Evolutionary conservation across 2,329 filamentous ascomycete genomes (phyloP).

Genomic region (Phialophora tarda): DNA sequence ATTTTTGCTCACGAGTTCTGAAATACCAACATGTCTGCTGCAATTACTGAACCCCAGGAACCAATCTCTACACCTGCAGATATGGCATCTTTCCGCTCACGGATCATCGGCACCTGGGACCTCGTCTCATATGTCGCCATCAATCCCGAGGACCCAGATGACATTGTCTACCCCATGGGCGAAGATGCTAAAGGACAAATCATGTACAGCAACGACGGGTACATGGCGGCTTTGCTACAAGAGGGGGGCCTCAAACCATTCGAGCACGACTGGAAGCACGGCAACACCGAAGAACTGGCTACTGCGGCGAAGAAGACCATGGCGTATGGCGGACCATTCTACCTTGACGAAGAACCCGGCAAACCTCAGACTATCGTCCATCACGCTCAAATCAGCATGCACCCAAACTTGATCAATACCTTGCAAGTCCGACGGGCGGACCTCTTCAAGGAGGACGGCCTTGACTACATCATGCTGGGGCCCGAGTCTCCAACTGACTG

Average conservation of each 20-base stretch:
- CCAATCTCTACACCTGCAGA: background rate
- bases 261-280: constrained; percentile 16
- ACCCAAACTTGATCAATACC: constrained; percentile 27
- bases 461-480: constrained; percentile 22
- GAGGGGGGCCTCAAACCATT: constrained; percentile 23
- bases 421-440: constrained; percentile 28
- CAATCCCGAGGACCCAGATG: constrained; percentile 19
- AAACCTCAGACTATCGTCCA: constrained; percentile 25
- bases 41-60: background rate
- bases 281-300: constrained; percentile 21
- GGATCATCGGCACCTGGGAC: constrained; percentile 31
- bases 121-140: constrained; percentile 23
- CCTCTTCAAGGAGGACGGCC: constrained; percentile 26
- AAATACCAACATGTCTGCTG: background rate
- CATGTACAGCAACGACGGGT: constrained; percentile 32
- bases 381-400: constrained; percentile 28
- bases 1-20: background rate
- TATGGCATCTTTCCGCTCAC: constrained; percentile 27
- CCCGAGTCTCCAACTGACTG: constrained; percentile 19
- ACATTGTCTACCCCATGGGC: constrained; percentile 30
- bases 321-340: constrained; percentile 31
- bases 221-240: constrained; percentile 33
- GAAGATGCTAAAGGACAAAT: constrained; percentile 31
- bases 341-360: constrained; percentile 26
- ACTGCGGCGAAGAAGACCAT: constrained; percentile 28